Base-by-base conservation (phyloP, 179 eudicot species). In the Spinacia oleracea region DNA sequence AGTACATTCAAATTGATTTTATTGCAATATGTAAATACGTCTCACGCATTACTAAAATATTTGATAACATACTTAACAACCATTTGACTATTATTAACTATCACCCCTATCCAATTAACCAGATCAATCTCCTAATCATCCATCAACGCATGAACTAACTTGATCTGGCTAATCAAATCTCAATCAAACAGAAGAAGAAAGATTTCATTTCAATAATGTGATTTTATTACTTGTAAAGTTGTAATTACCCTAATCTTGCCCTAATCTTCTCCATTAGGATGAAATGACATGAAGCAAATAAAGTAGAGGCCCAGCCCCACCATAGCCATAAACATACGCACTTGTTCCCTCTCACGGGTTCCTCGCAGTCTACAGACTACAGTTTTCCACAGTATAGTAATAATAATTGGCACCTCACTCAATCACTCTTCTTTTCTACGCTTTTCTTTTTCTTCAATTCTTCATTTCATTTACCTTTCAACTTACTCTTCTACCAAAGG, bases 321-420 rank as follows among this genome's bases (percentile, higher is more conserved):
- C 72, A 67, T 12, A 20, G 25, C 72, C 72, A 40, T 14, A 21
- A 9, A 64, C 10, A 18, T 48, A 48, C 12, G 4, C 51, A 3
- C 18, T 69, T 77, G 67, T 56, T 43, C 53, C 75, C 43, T 60
- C 29, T 78, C 81, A 78, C 76, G 81, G 60, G 70, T 32, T 70
- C 43, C 25, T 51, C 59, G 50, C 58, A 71, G 65, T 59, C 56
- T 15, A 14, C 51, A 11, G 51, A 48, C 3, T 48, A 38, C 50
- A 67, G 12, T 20, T 20, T 38, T 7, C 70, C 25, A 21, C 38
- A 60, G 14, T 18, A 21, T 20, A 60, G 14, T 18, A 3, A 35
- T 64, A 65, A 16, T 20, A 18, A 34, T 20, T 32, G 34, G 40
- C 21, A 71, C 64, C 34, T 8, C 42, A 50, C 76, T 53, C 1